Evolutionary conservation across 345 rosid species (phyloP).

Genomic region (Ceriops zippeliana): DNA sequence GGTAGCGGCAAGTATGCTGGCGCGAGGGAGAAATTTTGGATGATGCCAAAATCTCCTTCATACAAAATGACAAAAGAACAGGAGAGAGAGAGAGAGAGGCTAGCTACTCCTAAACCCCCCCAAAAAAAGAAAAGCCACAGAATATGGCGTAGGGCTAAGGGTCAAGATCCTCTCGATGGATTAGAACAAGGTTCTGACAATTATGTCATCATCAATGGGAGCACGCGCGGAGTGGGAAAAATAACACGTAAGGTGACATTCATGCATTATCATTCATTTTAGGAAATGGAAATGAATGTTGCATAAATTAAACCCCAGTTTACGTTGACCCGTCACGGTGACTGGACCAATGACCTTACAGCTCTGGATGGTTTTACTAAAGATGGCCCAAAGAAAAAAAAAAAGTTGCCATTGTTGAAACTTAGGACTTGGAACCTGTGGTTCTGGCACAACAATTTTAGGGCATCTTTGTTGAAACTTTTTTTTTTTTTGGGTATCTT

Average conservation of each 20-base stretch:
- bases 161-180: conserved; percentile 12
- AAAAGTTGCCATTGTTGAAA: no score
- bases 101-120: conserved; percentile 4
- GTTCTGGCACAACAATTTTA: no score
- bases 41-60: background rate
- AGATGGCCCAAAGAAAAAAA: no score
- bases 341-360: no score
- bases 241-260: background rate
- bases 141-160: background rate
- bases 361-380: no score
- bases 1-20: background rate
- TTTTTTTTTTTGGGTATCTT: no score
- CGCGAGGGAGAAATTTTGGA: background rate
- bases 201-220: conserved; percentile 32
- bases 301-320: no score
- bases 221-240: conserved; percentile 41
- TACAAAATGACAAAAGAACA: background rate
- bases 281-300: background rate
- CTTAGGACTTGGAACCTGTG: no score
- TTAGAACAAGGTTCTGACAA: conserved; percentile 36
- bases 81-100: background rate
- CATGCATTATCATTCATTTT: background rate
- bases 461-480: no score
- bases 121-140: background rate
- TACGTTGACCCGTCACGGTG: no score